phyloP scores from a whole-genome alignment of 2,329 filamentous ascomycete genomes.

The Fusarium temperatum region DNA sequence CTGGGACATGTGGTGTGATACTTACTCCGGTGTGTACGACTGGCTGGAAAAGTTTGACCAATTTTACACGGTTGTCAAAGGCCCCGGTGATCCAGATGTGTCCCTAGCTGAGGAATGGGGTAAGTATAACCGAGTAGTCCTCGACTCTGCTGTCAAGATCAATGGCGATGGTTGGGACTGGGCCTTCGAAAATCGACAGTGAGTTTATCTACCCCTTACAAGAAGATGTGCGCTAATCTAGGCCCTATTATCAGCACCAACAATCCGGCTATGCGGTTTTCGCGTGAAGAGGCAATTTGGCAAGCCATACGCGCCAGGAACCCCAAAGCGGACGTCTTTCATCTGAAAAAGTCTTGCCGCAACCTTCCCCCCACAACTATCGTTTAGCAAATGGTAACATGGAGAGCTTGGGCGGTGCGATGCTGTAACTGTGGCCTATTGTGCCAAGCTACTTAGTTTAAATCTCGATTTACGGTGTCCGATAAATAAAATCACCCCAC shows the following conservation, averaged over 20 bases:
- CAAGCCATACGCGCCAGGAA: not conserved
- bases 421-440: not conserved
- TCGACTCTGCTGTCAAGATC: too few relatives aligned
- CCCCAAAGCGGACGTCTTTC: not conserved
- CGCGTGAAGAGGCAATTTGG: not conserved
- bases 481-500: not conserved
- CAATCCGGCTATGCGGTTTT: accelerated
- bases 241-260: not conserved
- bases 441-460: not conserved
- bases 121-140: too few relatives aligned
- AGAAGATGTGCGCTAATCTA: not conserved
- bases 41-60: too few relatives aligned
- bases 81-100: too few relatives aligned
- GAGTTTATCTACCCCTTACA: not conserved
- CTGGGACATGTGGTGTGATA: too few relatives aligned
- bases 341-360: not conserved
- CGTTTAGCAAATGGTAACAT: not conserved
- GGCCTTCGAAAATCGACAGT: not conserved
- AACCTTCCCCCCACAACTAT: not conserved
- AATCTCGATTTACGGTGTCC: not conserved
- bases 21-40: too few relatives aligned
- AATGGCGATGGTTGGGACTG: too few relatives aligned
- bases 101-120: too few relatives aligned
- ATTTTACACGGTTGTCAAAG: too few relatives aligned
- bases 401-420: not conserved